phyloP scores from a whole-genome alignment of 75 land plant genomes.

The Selaginella moellendorffii region DNA sequence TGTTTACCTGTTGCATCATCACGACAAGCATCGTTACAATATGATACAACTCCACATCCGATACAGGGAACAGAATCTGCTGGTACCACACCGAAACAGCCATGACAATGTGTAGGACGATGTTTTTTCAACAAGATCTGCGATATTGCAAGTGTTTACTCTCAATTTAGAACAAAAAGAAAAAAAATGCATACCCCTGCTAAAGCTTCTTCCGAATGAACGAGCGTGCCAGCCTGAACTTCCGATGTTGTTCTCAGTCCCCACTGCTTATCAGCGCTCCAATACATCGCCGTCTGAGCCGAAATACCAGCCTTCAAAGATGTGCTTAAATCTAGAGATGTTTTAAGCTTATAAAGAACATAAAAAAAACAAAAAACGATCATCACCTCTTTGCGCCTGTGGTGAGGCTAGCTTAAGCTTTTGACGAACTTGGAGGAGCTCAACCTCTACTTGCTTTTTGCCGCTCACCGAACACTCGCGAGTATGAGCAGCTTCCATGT shows the following conservation, averaged over 20 bases:
- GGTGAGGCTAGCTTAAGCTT: neutral
- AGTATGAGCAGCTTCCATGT: conserved; percentile 33
- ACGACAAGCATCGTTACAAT: conserved; percentile 49
- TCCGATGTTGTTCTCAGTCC: conserved; percentile 4
- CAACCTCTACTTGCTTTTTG: conserved; percentile 36
- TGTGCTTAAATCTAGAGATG: too few relatives aligned
- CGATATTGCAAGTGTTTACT: conserved; percentile 11
- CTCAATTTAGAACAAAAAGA: neutral
- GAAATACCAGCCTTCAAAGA: neutral
- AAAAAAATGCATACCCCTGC: conserved; percentile 13
- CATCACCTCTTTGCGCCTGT: neutral
- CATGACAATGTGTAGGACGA: conserved; percentile 67
- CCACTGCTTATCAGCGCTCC: conserved; percentile 17
- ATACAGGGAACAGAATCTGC: conserved; percentile 47
- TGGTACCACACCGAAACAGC: conserved; percentile 58
- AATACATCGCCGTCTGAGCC: neutral
- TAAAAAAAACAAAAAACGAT: neutral
- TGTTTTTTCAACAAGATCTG: conserved; percentile 50
- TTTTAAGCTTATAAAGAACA: too few relatives aligned
- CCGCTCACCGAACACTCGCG: conserved; percentile 33
- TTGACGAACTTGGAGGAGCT: conserved; percentile 13
- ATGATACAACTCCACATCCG: conserved; percentile 46
- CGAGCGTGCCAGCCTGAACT: conserved; percentile 11
- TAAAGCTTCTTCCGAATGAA: conserved; percentile 14
- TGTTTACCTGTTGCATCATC: conserved; percentile 30